Evolutionary conservation across 129 eudicot species (phyloP).

Genomic region (Pseudognaphalium luteoalbum): DNA sequence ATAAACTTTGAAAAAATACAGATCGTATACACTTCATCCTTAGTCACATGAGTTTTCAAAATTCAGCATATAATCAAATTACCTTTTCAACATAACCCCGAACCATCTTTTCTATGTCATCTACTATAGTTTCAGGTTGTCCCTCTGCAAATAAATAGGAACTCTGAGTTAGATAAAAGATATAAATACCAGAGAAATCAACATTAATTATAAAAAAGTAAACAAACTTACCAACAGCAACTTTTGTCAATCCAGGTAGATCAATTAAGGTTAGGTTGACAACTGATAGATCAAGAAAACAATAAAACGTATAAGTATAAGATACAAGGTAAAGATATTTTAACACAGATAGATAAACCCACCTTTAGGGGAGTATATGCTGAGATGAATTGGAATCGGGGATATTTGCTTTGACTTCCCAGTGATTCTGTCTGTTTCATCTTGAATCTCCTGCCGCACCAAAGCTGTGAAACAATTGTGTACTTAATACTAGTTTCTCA

Average conservation of each 20-base stretch:
- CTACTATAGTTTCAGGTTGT: slow-evolving; percentile 85
- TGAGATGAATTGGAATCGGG: slow-evolving; percentile 59
- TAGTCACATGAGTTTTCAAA: neutral
- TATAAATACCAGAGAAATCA: neutral
- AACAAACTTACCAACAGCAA: slow-evolving; percentile 76
- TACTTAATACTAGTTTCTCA: neutral
- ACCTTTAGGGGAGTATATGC: slow-evolving; percentile 64
- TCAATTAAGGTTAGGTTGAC: slow-evolving; percentile 90
- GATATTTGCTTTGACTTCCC: slow-evolving; percentile 66
- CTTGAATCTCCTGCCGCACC: slow-evolving; percentile 62
- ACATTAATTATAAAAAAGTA: slow-evolving; percentile 13
- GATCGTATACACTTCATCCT: neutral
- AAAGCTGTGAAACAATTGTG: slow-evolving; percentile 34
- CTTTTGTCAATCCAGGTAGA: slow-evolving; percentile 95
- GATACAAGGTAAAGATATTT: neutral
- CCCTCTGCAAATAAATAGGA: slow-evolving; percentile 63
- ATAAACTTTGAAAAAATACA: neutral
- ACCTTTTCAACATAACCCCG: slow-evolving; percentile 96
- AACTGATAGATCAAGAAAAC: slow-evolving; percentile 51
- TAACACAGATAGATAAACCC: neutral
- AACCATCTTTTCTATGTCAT: slow-evolving; percentile 95
- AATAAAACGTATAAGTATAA: slow-evolving; percentile 20
- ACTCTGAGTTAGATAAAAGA: slow-evolving; percentile 17
- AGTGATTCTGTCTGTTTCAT: slow-evolving; percentile 69
- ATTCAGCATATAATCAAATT: neutral